These are phyloP conservation scores for Nidularia pulvinata DNA, from an alignment of 768 basidiomycete species.

Conservation along the genomic window DNA sequence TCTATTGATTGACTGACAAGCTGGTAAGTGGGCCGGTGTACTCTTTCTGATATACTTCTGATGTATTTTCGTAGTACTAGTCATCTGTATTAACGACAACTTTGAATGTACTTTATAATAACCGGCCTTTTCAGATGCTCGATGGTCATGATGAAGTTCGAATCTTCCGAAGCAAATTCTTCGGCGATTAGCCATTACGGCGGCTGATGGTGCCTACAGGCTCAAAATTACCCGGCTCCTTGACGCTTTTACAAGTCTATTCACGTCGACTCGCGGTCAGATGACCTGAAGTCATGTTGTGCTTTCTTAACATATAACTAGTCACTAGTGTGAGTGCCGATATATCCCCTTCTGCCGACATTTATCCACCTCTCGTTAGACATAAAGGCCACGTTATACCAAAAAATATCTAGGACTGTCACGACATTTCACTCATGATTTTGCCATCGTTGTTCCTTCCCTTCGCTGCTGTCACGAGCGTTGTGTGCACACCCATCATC, in stretches of 20 bases:
- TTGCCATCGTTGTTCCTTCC: background rate
- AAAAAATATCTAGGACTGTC: background rate
- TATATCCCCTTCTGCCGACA: background rate
- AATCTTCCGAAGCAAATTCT: background rate
- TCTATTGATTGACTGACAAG: conserved; percentile 45
- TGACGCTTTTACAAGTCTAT: background rate
- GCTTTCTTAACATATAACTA: background rate
- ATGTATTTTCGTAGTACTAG: too few species aligned
- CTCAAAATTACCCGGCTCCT: background rate
- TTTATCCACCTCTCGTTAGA: background rate
- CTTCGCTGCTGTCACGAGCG: background rate
- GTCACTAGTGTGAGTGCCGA: background rate
- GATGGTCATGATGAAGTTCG: background rate
- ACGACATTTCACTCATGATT: background rate
- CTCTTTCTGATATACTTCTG: background rate
- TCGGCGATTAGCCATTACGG: background rate
- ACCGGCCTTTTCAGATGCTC: background rate
- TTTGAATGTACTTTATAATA: background rate
- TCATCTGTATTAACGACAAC: too few species aligned
- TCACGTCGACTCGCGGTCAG: background rate
- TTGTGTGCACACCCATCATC: conserved; percentile 23
- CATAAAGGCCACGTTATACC: background rate
- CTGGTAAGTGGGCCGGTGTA: background rate
- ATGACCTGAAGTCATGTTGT: background rate
- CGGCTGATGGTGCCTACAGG: background rate